Conservation (phyloP, 371 early-diverging fungal genomes). For the Mucor racemosus region DNA sequence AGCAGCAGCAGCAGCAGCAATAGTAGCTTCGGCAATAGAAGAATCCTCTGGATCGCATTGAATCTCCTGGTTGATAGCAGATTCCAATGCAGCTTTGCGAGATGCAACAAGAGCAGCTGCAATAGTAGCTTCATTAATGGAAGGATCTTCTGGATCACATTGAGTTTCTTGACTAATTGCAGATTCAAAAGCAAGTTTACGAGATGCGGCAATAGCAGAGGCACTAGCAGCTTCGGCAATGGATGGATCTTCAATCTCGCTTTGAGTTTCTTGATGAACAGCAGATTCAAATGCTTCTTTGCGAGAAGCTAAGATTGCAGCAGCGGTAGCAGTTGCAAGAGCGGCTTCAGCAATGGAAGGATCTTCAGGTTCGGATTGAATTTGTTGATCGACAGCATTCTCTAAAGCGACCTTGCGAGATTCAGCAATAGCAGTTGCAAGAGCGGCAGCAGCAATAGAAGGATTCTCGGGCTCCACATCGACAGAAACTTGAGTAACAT, state of each 20-base stretch:
- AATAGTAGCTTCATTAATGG: conserved; percentile 7
- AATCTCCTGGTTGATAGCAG: conserved; percentile 6
- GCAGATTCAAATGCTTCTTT: neutral
- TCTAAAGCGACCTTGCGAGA: neutral
- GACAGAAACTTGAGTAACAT: neutral
- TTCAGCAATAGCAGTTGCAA: conserved; percentile 12
- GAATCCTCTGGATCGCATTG: conserved; percentile 22
- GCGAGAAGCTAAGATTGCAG: conserved; percentile 8
- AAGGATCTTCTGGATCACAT: conserved; percentile 14
- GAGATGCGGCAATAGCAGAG: neutral
- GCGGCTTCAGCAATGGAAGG: conserved; percentile 9
- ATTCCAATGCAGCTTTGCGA: conserved; percentile 5
- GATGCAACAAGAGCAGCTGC: neutral
- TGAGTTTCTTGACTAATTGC: neutral
- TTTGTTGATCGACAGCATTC: conserved; percentile 6
- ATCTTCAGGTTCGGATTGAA: conserved; percentile 19
- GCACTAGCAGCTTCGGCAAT: conserved; percentile 1
- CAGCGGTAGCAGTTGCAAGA: conserved; percentile 10
- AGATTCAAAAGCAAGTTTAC: neutral
- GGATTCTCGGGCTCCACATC: conserved; percentile 14
- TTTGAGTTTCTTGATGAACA: conserved; percentile 16
- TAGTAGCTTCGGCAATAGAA: conserved; percentile 14
- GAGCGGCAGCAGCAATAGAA: conserved; percentile 5
- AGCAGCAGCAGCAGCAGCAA: conserved; percentile 19
- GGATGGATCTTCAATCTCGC: conserved; percentile 9